Evolutionary conservation across 1,139 yeast species (phyloP).

Genomic region (Kodamaea ohmeri): DNA sequence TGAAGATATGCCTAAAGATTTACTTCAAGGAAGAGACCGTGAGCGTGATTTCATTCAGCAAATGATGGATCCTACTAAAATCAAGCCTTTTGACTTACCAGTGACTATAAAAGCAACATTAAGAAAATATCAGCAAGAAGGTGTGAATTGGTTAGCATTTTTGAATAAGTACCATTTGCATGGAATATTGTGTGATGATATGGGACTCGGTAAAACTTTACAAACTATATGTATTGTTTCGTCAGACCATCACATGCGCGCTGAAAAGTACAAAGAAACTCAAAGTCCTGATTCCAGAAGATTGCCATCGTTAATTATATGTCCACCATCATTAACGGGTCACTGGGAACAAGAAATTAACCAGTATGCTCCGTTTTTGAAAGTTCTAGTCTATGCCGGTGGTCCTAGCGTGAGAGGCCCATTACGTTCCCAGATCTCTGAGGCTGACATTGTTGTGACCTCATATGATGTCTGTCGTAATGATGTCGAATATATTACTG

Average conservation of each 20-base stretch:
- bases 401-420: constrained; percentile 73
- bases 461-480: constrained; percentile 96
- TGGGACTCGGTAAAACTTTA: constrained; percentile 97
- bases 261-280: constrained; percentile 62
- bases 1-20: constrained; percentile 80
- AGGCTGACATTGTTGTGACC: constrained; percentile 82
- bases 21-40: constrained; percentile 84
- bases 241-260: constrained; percentile 88
- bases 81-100: constrained; percentile 83
- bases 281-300: constrained; percentile 66
- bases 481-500: constrained; percentile 65
- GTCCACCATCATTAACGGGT: constrained; percentile 97
- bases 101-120: constrained; percentile 90
- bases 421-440: constrained; percentile 51
- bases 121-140: constrained; percentile 95
- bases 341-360: constrained; percentile 97
- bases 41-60: constrained; percentile 95
- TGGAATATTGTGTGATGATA: constrained; percentile 97
- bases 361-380: constrained; percentile 86
- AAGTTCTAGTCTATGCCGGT: constrained; percentile 86
- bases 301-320: constrained; percentile 80
- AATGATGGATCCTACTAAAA: constrained; percentile 97
- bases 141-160: constrained; percentile 97
- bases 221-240: constrained; percentile 97
- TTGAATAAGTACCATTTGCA: constrained; percentile 92